Base-by-base conservation (phyloP, 2,329 filamentous ascomycete species). In the Calycina herbarum region DNA sequence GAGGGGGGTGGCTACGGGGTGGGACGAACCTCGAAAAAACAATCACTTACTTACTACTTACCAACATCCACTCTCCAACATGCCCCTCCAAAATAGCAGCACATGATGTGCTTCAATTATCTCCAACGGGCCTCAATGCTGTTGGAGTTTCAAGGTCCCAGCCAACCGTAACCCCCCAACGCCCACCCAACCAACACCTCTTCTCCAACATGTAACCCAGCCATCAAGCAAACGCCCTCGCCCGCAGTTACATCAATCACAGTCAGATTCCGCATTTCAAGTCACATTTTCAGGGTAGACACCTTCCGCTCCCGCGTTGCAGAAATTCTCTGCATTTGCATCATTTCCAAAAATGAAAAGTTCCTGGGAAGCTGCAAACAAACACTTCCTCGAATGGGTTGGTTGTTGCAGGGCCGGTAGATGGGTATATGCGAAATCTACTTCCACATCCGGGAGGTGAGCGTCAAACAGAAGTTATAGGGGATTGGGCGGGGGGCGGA, bases 111-210 rank as follows among this genome's bases (percentile, higher is more conserved):
- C 13, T 15, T 11, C 35, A 11, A 38, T 38, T 13, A 38, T 38
- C 35, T 13, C 35, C 35, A 38, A 38, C 35, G 10, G 35, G 6
- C 35, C 35, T 8, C 35, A 6, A 38, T 48, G 42, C n/a, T 10
- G 42, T 48, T 48, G 42, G 42, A 48, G 17, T 48, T 48, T 48
- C 42, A n/a, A 48, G 42, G 42, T 48, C n/a, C 42, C 42, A 20
- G n/a, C 42, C 42, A 48, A 48, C 42, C 42, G 42, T 20, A 20
- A 45, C 20, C 15, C 42, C n/a, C 6, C 42, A n/a, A 20, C n/a
- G 35, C 35, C 10, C 10, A 13, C 35, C 35, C 27, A 33, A 17
- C 42, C 42, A 45, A 45, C 42, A 15, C 40, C 5, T 42, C 40
- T 42, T n/a, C 40, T 42, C 40, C 40, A 42, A 42, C 40, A 42